Base-by-base conservation (phyloP, 148 eudicot genomes). In the Cornus kousa region DNA sequence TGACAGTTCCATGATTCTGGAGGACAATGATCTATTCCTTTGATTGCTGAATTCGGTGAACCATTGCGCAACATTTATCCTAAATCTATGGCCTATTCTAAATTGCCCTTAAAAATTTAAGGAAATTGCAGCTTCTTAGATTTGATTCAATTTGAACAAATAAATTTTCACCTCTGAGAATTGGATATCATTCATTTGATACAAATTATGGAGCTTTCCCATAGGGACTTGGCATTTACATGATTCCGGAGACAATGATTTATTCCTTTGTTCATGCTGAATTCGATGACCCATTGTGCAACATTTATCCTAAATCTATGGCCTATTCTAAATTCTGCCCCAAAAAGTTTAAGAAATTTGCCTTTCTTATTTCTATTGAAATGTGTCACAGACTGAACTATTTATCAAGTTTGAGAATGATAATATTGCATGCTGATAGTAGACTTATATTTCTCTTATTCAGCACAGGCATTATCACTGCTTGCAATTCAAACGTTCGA, bases 401-500 rank as follows among this genome's bases (percentile, higher is more conserved):
- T 75, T 62, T 62, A 48, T 19, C 37, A 5, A 22, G 57, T 64
- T 19, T 75, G 70, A 23, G 23, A 23, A 62, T 48, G 3, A 67
- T 33, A 23, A 53, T 17, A 6, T 70, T 71, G 28, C 13, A 24
- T 71, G 82, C 79, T 85, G 67, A 75, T 78, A 67, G 48, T 66
- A 14, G 50, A 69, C 60, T 23, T 39, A 12, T 39, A 48, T 73
- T 66, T n/a, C 46, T 82, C 24, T 62, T 81, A 71, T 74, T 17
- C 73, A 19, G 75, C 5, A 46, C 84, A 95, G 98, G 96, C 87
- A 79, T 50, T 87, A 23, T 85, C 91, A 3, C 32, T 93, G 67
- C 88, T 93, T 76, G 83, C 60, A 19, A 75, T 95, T 40, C 90
- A 94, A 86, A 86, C 83, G 8, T 20, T 89, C 40, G 99, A 95